Evolutionary conservation across 2,329 filamentous ascomycete genomes (phyloP).

Genomic region (Exophiala sp.): DNA sequence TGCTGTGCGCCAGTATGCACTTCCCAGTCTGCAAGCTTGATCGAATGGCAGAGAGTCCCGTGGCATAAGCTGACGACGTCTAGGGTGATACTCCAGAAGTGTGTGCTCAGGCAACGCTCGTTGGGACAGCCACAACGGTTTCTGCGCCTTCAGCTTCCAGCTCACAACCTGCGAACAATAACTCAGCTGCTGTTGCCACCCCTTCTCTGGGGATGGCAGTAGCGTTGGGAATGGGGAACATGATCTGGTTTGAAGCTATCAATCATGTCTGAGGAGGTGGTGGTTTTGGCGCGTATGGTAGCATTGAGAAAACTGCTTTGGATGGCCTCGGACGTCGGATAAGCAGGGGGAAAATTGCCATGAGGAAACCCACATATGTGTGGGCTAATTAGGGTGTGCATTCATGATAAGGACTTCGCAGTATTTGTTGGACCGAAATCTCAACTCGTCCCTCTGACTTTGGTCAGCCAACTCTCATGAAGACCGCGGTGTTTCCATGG

Average conservation of each 20-base stretch:
- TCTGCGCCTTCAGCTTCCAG: conserved; percentile 2
- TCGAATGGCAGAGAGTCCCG: not conserved
- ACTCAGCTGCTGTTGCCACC: not conserved
- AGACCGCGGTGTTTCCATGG: not conserved
- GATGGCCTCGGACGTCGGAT: too few species aligned
- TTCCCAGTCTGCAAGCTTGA: not conserved
- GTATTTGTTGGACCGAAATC: not conserved
- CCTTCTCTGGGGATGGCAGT: not conserved
- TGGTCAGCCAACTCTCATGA: too few species aligned
- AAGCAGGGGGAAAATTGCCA: too few species aligned
- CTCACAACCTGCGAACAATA: not conserved
- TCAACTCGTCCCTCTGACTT: too few species aligned
- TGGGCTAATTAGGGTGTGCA: too few species aligned
- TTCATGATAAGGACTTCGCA: too few species aligned
- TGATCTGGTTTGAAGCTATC: not conserved
- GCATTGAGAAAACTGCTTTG: too few species aligned
- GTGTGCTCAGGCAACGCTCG: conserved; percentile 7
- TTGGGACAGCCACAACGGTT: conserved; percentile 6
- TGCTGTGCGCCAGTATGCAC: conserved; percentile 15
- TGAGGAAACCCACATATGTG: too few species aligned
- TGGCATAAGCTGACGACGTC: not conserved
- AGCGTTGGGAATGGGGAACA: not conserved
- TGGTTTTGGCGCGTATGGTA: too few species aligned
- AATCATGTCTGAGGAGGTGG: too few species aligned
- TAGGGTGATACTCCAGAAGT: conserved; percentile 10